Evolutionary conservation across 768 basidiomycete genomes (phyloP).

Genomic region (Pleurotus eryngii): DNA sequence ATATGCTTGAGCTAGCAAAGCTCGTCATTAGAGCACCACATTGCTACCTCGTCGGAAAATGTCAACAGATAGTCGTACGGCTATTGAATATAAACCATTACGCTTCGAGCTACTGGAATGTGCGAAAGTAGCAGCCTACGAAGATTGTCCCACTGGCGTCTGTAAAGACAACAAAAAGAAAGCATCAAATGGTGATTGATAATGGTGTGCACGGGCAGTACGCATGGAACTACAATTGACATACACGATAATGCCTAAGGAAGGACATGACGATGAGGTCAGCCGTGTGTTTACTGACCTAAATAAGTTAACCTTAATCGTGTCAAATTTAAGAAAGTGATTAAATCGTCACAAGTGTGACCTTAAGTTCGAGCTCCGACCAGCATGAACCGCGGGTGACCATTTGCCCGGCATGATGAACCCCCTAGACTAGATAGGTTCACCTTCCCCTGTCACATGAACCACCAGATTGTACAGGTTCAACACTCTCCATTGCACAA

Average conservation of each 20-base stretch:
- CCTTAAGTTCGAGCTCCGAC: no score
- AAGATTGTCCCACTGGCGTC: neutral
- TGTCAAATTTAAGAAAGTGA: no score
- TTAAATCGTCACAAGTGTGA: no score
- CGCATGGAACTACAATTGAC: neutral
- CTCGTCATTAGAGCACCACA: neutral
- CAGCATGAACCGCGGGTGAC: no score
- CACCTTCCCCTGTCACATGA: no score
- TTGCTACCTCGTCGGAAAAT: neutral
- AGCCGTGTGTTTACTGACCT: neutral
- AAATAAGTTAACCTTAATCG: no score
- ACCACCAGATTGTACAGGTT: no score
- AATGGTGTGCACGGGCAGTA: neutral
- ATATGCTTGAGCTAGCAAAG: neutral
- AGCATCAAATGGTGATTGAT: neutral
- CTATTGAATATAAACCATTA: neutral
- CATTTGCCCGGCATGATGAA: no score
- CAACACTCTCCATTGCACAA: no score
- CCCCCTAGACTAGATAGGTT: no score
- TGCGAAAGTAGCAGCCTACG: neutral
- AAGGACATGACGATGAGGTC: neutral
- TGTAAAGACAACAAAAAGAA: neutral
- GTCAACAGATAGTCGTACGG: conserved; percentile 1
- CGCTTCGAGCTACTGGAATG: neutral
- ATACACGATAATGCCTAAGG: conserved; percentile 2